A percentile compares a stretch with the other conserved stretches of the same genome.
phyloP scores from a whole-genome alignment of 176 grass and related monocot species.

The Oryza punctata region DNA sequence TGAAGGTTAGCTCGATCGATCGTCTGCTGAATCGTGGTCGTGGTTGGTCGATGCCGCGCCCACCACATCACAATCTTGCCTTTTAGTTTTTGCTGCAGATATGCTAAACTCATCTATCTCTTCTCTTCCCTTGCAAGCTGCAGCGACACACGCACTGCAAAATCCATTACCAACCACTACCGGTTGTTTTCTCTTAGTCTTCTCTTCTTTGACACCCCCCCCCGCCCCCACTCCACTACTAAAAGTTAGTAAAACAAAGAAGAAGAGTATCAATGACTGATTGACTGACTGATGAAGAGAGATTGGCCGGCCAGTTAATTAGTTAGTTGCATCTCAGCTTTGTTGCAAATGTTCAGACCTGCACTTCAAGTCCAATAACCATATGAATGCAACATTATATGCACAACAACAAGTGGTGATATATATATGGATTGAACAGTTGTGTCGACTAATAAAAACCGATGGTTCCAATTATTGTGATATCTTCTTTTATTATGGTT shows the following conservation, averaged over 20 bases:
- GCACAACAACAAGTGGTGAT: neutral
- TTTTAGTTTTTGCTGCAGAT: neutral
- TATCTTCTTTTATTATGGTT: neutral
- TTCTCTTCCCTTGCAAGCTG: neutral
- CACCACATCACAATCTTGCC: neutral
- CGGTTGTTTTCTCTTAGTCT: neutral
- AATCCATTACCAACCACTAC: neutral
- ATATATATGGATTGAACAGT: neutral
- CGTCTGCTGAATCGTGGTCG: neutral
- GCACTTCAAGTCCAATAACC: neutral
- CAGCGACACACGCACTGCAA: neutral
- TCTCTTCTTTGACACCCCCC: neutral
- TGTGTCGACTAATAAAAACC: neutral
- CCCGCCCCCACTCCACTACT: neutral
- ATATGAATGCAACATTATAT: neutral
- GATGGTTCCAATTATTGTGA: neutral
- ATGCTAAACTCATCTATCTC: neutral
- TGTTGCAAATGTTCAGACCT: neutral
- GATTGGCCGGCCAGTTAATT: neutral
- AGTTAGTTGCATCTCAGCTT: neutral
- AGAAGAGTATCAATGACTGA: neutral
- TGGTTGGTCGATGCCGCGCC: neutral
- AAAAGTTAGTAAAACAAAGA: neutral
- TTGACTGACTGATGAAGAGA: neutral
- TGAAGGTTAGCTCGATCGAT: neutral